Evolutionary conservation across 495 filamentous ascomycete species (phyloP), one percentile per base, ranked within the genome.

Genomic region (Neurospora tetraspora): DNA sequence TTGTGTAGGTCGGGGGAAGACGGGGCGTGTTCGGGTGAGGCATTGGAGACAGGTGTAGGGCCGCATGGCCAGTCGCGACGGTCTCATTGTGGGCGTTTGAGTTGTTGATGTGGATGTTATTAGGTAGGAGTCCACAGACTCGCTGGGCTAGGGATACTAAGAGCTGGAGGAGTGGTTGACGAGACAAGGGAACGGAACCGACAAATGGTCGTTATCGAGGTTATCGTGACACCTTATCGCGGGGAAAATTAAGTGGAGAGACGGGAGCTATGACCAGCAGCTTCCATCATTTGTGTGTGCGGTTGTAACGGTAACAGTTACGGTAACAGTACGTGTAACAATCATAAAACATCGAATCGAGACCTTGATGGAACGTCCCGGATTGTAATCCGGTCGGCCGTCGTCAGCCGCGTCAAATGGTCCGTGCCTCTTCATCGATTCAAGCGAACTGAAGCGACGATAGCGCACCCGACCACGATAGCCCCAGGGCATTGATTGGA

Each of bases 1-100:
- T 34, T 36, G 71, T 59, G 47, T n/a, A n/a, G n/a, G n/a, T n/a
- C n/a, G n/a, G n/a, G n/a, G n/a, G n/a, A n/a, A n/a, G n/a, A n/a
- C n/a, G n/a, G n/a, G n/a, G n/a, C n/a, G 73, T 34, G 42, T 39
- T 31, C 47, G 20, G 11, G 69, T 38, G 65, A 75, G 81, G 73
- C 81, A 82, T 79, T 73, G 80, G 18, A 78, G 65, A 69, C 77
- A 80, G 65, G 73, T 76, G 68, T 79, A 80, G 14, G 76, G 69
- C 71, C 75, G 73, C 73, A 43, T 39, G 8, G 69, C 42, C 16
- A 59, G 47, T 31, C 71, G 72, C 73, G 75, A 27, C 34, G 75
- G 72, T 69, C 75, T 69, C 78, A 81, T 81, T 0, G 61, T 76
- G 39, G 8, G 68, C 45, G 37, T 9, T 42, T 68, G 72, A 31